A percentile compares a stretch with the other conserved stretches of the same genome.
Evolutionary conservation across 2,329 filamentous ascomycete species (phyloP).

Genomic region (Camillea tinctor): DNA sequence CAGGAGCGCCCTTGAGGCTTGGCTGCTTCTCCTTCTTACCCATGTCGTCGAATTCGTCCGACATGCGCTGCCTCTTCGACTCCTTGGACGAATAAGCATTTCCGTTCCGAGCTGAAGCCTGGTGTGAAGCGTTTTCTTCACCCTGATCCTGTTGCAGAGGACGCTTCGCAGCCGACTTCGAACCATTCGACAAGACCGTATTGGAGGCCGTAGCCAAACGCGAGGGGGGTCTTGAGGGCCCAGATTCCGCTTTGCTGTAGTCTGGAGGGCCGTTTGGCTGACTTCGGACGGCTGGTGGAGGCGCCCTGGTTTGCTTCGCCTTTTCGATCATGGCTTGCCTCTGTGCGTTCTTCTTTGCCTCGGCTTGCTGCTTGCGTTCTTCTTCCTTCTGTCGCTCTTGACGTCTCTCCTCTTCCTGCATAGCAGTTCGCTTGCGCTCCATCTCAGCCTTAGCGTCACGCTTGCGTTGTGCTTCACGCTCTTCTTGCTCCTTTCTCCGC

Average conservation of each 20-base stretch:
- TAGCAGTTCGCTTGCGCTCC: conserved; percentile 70
- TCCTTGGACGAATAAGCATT: conserved; percentile 69
- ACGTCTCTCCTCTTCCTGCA: conserved; percentile 63
- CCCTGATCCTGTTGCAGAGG: conserved; percentile 64
- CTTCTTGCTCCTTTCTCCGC: conserved; percentile 82
- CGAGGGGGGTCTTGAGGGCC: conserved; percentile 48
- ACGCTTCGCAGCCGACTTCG: conserved; percentile 74
- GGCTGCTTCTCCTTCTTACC: conserved; percentile 58
- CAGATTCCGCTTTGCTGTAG: conserved; percentile 37
- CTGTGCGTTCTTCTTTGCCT: conserved; percentile 65
- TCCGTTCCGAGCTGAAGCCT: conserved; percentile 48
- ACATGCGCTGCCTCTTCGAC: conserved; percentile 75
- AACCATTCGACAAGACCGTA: conserved; percentile 58
- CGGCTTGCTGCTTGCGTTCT: conserved; percentile 58
- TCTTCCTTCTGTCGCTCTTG: conserved; percentile 61
- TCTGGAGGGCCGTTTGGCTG: conserved; percentile 54
- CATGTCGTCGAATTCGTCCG: conserved; percentile 68
- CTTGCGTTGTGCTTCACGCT: conserved; percentile 74
- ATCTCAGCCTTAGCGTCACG: conserved; percentile 78
- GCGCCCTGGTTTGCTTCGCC: conserved; percentile 63
- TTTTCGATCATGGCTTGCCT: conserved; percentile 63
- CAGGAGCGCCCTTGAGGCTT: conserved; percentile 77
- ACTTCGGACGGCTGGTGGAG: conserved; percentile 57
- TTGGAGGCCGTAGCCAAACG: conserved; percentile 59
- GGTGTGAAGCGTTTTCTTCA: conserved; percentile 52